Base-by-base conservation (phyloP, 345 rosid genomes). In the Eucalyptus melliodora region DNA sequence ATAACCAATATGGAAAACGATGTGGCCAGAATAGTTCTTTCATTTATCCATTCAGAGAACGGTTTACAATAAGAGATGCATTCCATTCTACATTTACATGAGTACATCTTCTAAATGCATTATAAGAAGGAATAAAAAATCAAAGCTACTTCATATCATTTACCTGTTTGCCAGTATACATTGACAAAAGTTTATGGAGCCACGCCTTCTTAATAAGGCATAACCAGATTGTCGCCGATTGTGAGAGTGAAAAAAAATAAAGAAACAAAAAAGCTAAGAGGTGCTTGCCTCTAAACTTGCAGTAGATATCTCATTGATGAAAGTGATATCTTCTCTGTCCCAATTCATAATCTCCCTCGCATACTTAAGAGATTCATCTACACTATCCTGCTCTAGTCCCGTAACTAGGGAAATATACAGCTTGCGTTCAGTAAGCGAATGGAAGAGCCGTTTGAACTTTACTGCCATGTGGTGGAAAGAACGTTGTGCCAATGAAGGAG, bases 361-460 rank as follows among this genome's bases (percentile, higher is more conserved):
- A 86, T 95, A 98, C 88, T 92, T 92, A 30, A 98, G 90, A 88
- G 95, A 94, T 86, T 92, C 95, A 83, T 93, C 95, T n/a, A 97
- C 99, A 44, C 90, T 91, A 12, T 98, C 98, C 60, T 92, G 93
- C 87, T 95, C 99, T 89, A 97, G 91, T 27, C 93, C 97, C 7
- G 96, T 96, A 86, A 92, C 94, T 47, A 85, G 88, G 5, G 95
- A 90, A 56, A 93, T 96, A 72, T 92, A 96, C 93, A 97, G 90
- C 94, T 95, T 97, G 42, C 88, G 94, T 44, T 83, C 97, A 24
- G 95, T 94, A 9, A 96, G 95, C 12, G 92, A 88, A 15, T 51
- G 69, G 92, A 95, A 96, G 87, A 95, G 77, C 89, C 92, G 93
- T 95, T 98, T 98, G 95, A 96, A 98, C 96, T 95, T 93, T 31